These are phyloP conservation scores for Limtongia smithiae DNA, from an alignment of 805 yeast species.

Conservation along the genomic window DNA sequence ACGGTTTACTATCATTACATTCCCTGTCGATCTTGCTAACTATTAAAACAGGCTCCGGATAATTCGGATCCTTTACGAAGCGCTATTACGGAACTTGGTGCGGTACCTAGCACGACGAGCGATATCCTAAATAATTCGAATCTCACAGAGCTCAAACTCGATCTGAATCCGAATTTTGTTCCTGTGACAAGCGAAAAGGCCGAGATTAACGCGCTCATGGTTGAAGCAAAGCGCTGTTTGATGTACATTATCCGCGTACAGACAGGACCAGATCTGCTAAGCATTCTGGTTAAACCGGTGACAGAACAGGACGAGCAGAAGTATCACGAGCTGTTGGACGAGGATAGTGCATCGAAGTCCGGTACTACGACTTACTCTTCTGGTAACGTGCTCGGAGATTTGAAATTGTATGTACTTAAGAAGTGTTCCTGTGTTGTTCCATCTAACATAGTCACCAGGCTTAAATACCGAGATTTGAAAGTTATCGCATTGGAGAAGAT, in stretches of 20 bases:
- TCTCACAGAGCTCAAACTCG: constrained; percentile 51
- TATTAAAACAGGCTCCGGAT: constrained; percentile 19
- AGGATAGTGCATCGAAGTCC: constrained; percentile 41
- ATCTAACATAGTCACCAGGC: no score
- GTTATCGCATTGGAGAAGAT: constrained; percentile 69
- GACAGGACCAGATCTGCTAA: constrained; percentile 60
- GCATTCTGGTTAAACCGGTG: constrained; percentile 64
- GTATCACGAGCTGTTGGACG: constrained; percentile 53
- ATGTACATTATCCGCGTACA: constrained; percentile 81
- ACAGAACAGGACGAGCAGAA: constrained; percentile 63
- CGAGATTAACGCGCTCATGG: constrained; percentile 54
- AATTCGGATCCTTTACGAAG: constrained; percentile 54
- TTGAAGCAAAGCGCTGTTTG: constrained; percentile 80
- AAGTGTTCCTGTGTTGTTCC: no score
- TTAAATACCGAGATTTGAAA: constrained; percentile 70
- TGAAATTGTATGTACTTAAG: constrained; percentile 3
- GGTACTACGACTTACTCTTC: constrained; percentile 28
- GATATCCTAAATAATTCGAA: constrained; percentile 51
- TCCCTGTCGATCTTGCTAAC: constrained; percentile 9
- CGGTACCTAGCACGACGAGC: constrained; percentile 44
- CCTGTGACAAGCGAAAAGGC: constrained; percentile 48
- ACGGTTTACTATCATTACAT: constrained; percentile 1
- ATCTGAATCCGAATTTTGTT: constrained; percentile 55
- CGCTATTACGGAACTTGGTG: constrained; percentile 44
- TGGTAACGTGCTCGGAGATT: constrained; percentile 18